These are phyloP conservation scores for Alternaria panax DNA, from an alignment of 2,329 filamentous ascomycete species.

Conservation along the genomic window DNA sequence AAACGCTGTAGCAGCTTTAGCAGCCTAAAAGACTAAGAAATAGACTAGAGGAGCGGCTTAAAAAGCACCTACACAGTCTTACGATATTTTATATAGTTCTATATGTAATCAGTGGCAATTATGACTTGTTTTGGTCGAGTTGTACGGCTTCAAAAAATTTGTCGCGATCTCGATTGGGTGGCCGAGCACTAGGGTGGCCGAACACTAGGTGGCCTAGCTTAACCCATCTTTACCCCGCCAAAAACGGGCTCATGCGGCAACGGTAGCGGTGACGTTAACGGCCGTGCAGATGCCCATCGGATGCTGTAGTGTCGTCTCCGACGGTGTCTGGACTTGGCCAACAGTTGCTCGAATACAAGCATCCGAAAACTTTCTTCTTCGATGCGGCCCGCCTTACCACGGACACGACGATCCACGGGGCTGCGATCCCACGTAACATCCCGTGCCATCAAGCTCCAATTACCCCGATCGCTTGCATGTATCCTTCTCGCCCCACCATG, in stretches of 20 bases:
- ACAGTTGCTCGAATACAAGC: not conserved
- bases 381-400: not conserved
- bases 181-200: too few species aligned
- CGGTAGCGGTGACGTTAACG: not conserved
- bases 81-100: too few species aligned
- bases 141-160: too few species aligned
- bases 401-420: not conserved
- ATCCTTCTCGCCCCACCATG: not conserved
- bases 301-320: not conserved
- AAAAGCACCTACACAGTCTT: too few species aligned
- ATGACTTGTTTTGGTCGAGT: too few species aligned
- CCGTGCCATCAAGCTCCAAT: not conserved
- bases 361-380: not conserved
- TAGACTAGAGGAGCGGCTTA: too few species aligned
- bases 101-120: too few species aligned
- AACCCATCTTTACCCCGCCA: constrained; percentile 5
- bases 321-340: not conserved
- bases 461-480: constrained; percentile 1
- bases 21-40: too few species aligned
- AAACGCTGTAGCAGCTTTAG: too few species aligned
- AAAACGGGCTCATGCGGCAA: not conserved
- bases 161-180: too few species aligned
- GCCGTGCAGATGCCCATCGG: not conserved
- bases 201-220: too few species aligned
- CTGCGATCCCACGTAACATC: not conserved